Evolutionary conservation across 2,329 filamentous ascomycete species (phyloP).

Genomic region (Colletotrichum viniferum): DNA sequence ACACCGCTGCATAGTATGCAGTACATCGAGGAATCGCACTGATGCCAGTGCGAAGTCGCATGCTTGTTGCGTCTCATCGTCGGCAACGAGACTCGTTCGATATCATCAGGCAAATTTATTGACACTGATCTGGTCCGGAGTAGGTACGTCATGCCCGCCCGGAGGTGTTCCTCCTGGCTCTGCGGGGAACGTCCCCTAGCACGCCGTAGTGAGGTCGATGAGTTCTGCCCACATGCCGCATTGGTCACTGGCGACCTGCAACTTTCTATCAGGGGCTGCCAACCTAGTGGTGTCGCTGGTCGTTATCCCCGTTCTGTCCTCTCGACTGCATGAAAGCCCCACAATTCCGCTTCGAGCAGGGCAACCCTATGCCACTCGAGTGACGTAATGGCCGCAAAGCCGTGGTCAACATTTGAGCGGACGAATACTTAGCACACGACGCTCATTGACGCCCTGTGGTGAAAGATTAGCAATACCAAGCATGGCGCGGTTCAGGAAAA

Average conservation of each 20-base stretch:
- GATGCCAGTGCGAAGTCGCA: background rate
- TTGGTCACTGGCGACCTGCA: background rate
- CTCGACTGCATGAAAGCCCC: background rate
- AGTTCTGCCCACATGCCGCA: background rate
- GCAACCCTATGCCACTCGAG: background rate
- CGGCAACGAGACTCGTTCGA: background rate
- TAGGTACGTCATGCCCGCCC: background rate
- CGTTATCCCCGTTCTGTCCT: background rate
- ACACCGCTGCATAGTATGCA: background rate
- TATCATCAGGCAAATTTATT: background rate
- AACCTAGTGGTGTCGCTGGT: background rate
- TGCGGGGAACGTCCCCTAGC: background rate
- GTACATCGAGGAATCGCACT: background rate
- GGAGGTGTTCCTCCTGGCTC: slow-evolving; percentile 3
- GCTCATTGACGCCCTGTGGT: background rate
- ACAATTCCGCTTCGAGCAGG: background rate
- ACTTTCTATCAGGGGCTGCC: background rate
- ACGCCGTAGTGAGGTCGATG: background rate
- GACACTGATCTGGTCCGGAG: background rate
- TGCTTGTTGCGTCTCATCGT: background rate
- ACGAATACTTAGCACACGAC: background rate
- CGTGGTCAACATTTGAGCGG: background rate
- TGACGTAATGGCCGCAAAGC: slow-evolving; percentile 6
- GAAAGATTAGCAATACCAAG: background rate
- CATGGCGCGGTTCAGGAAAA: background rate